Conservation (phyloP, 108 stramenopile genomes). For the Phaeodactylum tricornutum region DNA sequence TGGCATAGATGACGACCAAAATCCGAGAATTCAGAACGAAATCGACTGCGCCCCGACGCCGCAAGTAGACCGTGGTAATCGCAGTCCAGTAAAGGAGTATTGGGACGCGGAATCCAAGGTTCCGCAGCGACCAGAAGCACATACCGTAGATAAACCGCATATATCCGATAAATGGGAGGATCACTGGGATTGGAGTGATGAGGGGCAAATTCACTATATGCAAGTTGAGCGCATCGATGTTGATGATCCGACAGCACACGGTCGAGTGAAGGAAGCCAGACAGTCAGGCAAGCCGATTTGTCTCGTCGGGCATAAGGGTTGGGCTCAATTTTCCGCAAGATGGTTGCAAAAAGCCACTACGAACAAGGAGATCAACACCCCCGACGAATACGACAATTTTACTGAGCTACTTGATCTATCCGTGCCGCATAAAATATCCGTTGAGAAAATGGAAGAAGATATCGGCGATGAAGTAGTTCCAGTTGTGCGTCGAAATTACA, state of each 20-base stretch:
- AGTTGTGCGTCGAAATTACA: slow-evolving; percentile 54
- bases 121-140: no score
- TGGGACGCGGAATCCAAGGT: no score
- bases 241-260: slow-evolving; percentile 22
- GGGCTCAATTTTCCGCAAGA: slow-evolving; percentile 61
- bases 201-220: slow-evolving; percentile 35
- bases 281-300: slow-evolving; percentile 58
- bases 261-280: slow-evolving; percentile 46
- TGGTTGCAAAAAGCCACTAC: slow-evolving; percentile 32
- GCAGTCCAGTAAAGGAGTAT: no score
- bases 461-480: slow-evolving; percentile 67
- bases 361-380: no score
- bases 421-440: no score
- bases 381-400: slow-evolving; percentile 8
- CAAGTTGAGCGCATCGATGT: slow-evolving; percentile 52
- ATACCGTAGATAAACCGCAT: no score
- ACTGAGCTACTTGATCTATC: no score
- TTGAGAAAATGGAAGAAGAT: slow-evolving; percentile 44
- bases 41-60: not conserved
- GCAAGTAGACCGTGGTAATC: not conserved
- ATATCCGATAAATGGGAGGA: no score
- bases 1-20: not conserved
- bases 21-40: not conserved
- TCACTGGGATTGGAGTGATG: slow-evolving; percentile 42
- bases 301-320: slow-evolving; percentile 57